Evolutionary conservation across 1,139 yeast species (phyloP).

Genomic region (Arxiozyma telluris): DNA sequence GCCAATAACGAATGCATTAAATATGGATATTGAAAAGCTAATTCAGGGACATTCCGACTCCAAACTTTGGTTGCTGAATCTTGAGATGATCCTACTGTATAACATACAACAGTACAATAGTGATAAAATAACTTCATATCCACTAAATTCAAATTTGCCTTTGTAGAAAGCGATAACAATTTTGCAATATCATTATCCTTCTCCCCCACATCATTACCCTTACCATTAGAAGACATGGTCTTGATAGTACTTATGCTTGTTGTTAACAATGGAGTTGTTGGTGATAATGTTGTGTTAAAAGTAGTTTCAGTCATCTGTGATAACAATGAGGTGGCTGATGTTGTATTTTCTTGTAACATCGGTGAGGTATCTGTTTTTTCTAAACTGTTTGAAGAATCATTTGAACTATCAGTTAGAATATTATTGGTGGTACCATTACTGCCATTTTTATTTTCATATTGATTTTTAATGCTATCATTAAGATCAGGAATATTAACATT

Average conservation of each 20-base stretch:
- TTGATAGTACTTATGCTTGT: neutral
- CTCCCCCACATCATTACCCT: neutral
- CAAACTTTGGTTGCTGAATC: conserved; percentile 80
- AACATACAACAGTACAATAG: conserved; percentile 75
- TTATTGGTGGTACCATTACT: neutral
- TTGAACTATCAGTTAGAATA: neutral
- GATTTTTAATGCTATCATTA: neutral
- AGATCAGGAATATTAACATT: conserved; percentile 3
- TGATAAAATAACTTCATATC: conserved; percentile 81
- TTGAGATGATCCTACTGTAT: conserved; percentile 84
- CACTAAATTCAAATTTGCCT: conserved; percentile 50
- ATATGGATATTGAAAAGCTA: conserved; percentile 83
- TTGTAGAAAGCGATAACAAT: conserved; percentile 23
- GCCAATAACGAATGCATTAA: conserved; percentile 87
- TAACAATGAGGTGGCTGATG: conserved; percentile 22
- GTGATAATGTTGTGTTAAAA: neutral
- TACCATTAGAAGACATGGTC: neutral
- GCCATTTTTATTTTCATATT: neutral
- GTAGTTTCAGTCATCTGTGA: conserved; percentile 15
- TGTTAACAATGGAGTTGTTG: neutral
- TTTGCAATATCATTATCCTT: conserved; percentile 12
- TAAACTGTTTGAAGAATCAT: conserved; percentile 4
- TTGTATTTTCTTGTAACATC: conserved; percentile 12
- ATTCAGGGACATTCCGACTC: conserved; percentile 77
- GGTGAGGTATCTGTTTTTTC: conserved; percentile 12